Evolutionary conservation across 1,139 yeast genomes (phyloP), one percentile per base, ranked within the genome.

Genomic region (Yamadazyma oceani): DNA sequence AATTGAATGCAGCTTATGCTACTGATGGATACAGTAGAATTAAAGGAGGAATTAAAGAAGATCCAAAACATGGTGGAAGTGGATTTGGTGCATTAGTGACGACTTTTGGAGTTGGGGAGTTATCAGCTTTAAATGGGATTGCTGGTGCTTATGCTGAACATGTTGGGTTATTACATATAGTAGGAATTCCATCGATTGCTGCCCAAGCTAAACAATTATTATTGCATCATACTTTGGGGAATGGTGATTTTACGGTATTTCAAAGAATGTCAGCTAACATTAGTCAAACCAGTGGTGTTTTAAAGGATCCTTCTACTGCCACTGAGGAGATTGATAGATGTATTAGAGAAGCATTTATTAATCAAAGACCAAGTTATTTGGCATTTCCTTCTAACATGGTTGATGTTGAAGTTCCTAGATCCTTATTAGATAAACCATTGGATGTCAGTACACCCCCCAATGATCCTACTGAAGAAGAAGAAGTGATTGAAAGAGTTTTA

Each of bases 171-270:
- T 50, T 67, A 32, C 72, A 67, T 39, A 58, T 67, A 26, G 72
- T 66, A 5, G 72, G 72, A 23, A 61, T 64, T 25, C 73, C 73
- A 9, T 75, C 82, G 6, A 62, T 76, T 32, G 64, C 82, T 12
- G 74, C 94, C 17, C 88, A 82, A 58, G 73, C 83, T 46, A 77
- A 82, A 60, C 73, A 67, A 46, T 62, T 68, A 50, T 55, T 68
- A 45, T 58, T 68, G 43, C 74, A 68, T 50, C 90, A 83, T 64
- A 83, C 90, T 37, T 70, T 83, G 54, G 95, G 95, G 54, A 84
- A 86, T 64, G 90, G 92, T 48, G 90, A 84, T 63, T 86, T 84
- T 66, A 80, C 84, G 35, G 92, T 82, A 35, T 86, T 85, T 73
- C 76, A 75, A 63, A 70, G 77, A 58, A 85, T 85, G 87, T 61